These are phyloP conservation scores for Penicillium goetzii DNA, from an alignment of 495 filamentous ascomycete species.

Conservation along the genomic window DNA sequence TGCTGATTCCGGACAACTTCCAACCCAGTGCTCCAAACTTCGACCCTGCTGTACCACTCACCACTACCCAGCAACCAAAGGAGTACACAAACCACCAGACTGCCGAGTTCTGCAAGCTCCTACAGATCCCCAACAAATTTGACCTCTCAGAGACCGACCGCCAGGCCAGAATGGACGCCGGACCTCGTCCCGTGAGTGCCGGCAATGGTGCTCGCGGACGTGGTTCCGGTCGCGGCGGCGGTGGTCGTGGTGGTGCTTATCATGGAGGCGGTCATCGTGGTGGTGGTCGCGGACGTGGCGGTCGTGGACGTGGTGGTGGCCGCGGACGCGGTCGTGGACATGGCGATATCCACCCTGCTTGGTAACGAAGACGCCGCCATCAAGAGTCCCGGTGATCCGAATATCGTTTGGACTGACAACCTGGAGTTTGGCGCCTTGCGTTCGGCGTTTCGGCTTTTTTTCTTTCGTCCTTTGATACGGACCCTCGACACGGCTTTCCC, in stretches of 20 bases:
- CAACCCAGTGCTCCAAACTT: conserved; percentile 72
- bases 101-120: conserved; percentile 69
- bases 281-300: conserved; percentile 24
- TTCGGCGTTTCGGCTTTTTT: neutral
- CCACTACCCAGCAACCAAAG: conserved; percentile 54
- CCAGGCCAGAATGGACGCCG: conserved; percentile 47
- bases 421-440: neutral
- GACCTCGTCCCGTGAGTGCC: conserved; percentile 32
- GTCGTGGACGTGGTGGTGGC: neutral
- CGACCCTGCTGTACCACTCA: conserved; percentile 44
- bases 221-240: too few relatives aligned
- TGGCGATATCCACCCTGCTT: neutral
- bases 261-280: conserved; percentile 29
- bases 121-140: conserved; percentile 80
- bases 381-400: neutral
- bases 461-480: neutral
- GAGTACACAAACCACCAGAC: conserved; percentile 90
- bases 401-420: neutral
- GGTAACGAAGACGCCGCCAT: neutral
- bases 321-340: neutral
- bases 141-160: conserved; percentile 69
- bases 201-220: conserved; percentile 19
- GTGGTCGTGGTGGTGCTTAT: conserved; percentile 26
- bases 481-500: neutral
- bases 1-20: conserved; percentile 78